Percentiles rank a stretch among this genome's conserved stretches.
Conservation (phyloP, 805 yeast species). For the Candida caryicola region DNA sequence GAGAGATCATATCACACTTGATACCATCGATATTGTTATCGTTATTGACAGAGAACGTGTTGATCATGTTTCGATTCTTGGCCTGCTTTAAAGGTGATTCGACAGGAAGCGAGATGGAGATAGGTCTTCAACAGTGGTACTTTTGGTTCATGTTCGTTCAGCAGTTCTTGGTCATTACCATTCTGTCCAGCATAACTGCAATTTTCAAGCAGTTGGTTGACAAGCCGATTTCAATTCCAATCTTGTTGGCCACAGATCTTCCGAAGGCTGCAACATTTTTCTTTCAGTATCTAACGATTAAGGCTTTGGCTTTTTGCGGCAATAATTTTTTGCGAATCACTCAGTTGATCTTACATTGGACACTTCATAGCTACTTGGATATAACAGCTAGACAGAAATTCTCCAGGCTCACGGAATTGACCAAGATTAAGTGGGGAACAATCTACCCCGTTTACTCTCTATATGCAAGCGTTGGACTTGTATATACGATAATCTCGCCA, state of each 20-base stretch:
- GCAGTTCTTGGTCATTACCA: constrained; percentile 77
- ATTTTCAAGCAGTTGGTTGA: constrained; percentile 59
- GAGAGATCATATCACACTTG: constrained; percentile 56
- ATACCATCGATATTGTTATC: constrained; percentile 68
- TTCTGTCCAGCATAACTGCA: constrained; percentile 73
- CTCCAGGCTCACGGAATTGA: constrained; percentile 40
- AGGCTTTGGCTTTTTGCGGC: constrained; percentile 76
- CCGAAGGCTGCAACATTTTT: constrained; percentile 88
- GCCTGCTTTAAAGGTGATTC: constrained; percentile 55
- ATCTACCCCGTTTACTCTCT: constrained; percentile 74
- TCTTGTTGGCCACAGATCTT: constrained; percentile 68
- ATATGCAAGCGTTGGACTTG: constrained; percentile 72
- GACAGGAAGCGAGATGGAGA: constrained; percentile 61
- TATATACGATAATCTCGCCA: constrained; percentile 79
- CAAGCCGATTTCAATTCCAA: constrained; percentile 71
- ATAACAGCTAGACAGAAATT: constrained; percentile 62
- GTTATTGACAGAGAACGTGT: constrained; percentile 59
- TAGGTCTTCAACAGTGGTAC: constrained; percentile 74
- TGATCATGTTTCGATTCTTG: constrained; percentile 53
- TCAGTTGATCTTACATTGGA: constrained; percentile 42
- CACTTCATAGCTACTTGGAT: constrained; percentile 38
- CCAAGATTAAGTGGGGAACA: constrained; percentile 71
- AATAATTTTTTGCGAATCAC: constrained; percentile 61
- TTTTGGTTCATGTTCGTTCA: constrained; percentile 79
- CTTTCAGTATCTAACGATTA: constrained; percentile 69